Evolutionary conservation across 495 filamentous ascomycete species (phyloP).

Genomic region (Apodospora peruviana): DNA sequence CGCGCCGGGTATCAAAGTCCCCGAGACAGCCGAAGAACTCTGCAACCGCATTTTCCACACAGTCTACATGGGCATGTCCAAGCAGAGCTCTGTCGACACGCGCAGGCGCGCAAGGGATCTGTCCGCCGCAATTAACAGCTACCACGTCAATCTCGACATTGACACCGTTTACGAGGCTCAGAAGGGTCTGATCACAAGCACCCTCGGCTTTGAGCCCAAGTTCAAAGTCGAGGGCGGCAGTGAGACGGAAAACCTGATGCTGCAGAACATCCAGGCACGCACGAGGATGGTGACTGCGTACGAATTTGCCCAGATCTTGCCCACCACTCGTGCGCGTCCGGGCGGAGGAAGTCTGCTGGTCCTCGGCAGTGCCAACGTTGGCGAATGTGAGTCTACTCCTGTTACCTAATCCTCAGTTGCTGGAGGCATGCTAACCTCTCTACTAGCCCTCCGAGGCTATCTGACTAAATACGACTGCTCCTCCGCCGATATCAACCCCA

Average conservation of each 20-base stretch:
- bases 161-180: conserved; percentile 51
- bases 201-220: conserved; percentile 37
- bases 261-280: conserved; percentile 82
- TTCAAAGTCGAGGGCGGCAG: conserved; percentile 50
- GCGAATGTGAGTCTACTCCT: conserved; percentile 21
- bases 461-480: conserved; percentile 27
- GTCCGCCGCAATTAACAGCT: conserved; percentile 61
- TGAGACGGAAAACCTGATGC: conserved; percentile 42
- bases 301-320: conserved; percentile 30
- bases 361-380: conserved; percentile 47
- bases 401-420: no score
- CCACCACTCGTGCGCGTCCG: conserved; percentile 45
- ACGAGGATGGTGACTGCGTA: conserved; percentile 64
- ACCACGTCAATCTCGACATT: conserved; percentile 74
- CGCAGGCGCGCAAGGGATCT: conserved; percentile 64
- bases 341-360: conserved; percentile 35
- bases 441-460: conserved; percentile 54
- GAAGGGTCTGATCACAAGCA: conserved; percentile 25
- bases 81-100: conserved; percentile 67
- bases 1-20: conserved; percentile 46
- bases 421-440: no score
- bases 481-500: conserved; percentile 47
- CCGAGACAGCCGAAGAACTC: conserved; percentile 56
- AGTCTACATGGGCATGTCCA: conserved; percentile 73
- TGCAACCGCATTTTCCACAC: conserved; percentile 65